Conservation (phyloP, 169 alveolate species). For the Plasmodium knowlesi region DNA sequence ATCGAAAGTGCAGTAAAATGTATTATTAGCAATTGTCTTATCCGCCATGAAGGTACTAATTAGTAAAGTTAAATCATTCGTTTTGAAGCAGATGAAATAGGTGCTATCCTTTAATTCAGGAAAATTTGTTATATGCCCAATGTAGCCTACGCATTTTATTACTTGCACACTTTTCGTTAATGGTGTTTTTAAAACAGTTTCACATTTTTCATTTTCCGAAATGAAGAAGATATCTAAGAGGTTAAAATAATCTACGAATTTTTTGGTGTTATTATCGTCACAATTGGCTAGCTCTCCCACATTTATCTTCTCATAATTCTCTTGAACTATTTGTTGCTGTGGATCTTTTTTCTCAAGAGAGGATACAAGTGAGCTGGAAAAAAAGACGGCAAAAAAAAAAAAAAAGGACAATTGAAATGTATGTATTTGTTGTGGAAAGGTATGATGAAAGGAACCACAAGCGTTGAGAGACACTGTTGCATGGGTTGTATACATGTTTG, state of each 20-base stretch:
- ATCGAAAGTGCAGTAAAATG: conserved; percentile 41
- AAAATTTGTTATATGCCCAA: conserved; percentile 14
- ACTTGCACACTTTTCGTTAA: conserved; percentile 23
- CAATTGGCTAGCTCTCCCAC: conserved; percentile 22
- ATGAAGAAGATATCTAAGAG: conserved; percentile 13
- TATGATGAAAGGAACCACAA: not conserved
- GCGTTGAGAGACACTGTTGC: not conserved
- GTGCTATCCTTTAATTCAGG: conserved; percentile 22
- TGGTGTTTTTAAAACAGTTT: conserved; percentile 11
- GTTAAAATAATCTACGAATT: conserved; percentile 14
- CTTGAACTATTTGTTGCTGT: conserved; percentile 9
- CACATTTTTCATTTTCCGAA: conserved; percentile 50
- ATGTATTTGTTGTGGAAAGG: not conserved
- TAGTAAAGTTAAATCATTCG: conserved; percentile 18
- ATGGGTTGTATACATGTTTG: not conserved
- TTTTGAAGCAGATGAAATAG: conserved; percentile 39
- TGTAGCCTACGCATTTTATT: conserved; percentile 10
- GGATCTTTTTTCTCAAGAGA: not conserved
- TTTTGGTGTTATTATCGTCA: conserved; percentile 3
- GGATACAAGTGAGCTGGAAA: conserved; percentile 24
- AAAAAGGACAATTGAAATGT: not conserved
- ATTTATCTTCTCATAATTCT: conserved; percentile 19
- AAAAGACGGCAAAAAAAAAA: not conserved
- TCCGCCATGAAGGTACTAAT: conserved; percentile 4
- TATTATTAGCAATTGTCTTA: conserved; percentile 9